Conservation (phyloP, 257 asterid species). For the Solanum pinnatisectum region DNA sequence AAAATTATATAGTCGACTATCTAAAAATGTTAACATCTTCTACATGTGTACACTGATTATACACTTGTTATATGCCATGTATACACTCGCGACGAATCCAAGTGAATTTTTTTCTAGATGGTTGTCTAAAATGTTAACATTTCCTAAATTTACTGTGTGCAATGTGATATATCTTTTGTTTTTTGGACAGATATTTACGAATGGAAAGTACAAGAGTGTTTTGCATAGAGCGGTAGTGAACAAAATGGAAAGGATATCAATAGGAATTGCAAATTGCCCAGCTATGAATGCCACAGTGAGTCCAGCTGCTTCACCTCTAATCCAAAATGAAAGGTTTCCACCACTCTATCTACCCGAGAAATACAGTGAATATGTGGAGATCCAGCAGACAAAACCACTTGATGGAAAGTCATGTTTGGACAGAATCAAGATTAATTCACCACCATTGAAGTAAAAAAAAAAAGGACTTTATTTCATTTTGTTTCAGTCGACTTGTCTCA, state of each 20-base stretch:
- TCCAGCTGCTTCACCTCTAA: slow-evolving; percentile 29
- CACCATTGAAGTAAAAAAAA: not conserved
- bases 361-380: slow-evolving; percentile 43
- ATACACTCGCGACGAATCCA: not conserved
- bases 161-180: not conserved
- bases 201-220: slow-evolving; percentile 76
- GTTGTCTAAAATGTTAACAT: not conserved
- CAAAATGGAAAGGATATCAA: slow-evolving; percentile 45
- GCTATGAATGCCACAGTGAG: slow-evolving; percentile 36
- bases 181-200: slow-evolving; percentile 48
- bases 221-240: slow-evolving; percentile 68
- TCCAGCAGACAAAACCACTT: slow-evolving; percentile 48
- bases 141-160: not conserved
- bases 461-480: not conserved
- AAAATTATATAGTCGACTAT: too few species aligned
- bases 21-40: not conserved
- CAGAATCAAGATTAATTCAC: slow-evolving; percentile 12
- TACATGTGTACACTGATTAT: not conserved
- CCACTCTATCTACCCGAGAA: slow-evolving; percentile 37
- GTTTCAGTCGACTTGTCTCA: not conserved
- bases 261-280: slow-evolving; percentile 59
- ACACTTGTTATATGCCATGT: not conserved
- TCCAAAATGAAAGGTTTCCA: slow-evolving; percentile 3
- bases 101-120: not conserved
- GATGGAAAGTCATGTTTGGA: slow-evolving; percentile 42